Conservation (phyloP, 1,284 basidiomycete genomes). For the Exsudoporus floridanus region DNA sequence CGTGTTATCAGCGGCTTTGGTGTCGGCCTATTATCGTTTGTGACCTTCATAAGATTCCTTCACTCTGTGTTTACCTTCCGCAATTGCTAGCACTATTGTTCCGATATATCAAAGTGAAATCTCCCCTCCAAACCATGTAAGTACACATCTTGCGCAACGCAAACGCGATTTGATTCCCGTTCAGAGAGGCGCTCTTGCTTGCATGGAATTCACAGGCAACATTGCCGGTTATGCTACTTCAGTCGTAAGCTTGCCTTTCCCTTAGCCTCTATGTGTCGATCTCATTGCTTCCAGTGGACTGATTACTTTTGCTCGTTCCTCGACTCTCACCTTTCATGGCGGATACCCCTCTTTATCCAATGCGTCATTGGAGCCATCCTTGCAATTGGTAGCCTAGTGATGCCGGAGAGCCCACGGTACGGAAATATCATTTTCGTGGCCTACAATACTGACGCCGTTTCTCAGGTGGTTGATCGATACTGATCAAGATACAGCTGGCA, state of each 20-base stretch:
- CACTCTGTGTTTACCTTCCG: not conserved
- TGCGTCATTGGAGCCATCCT: conserved; percentile 86
- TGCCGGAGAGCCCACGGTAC: conserved; percentile 91
- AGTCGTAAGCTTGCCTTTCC: conserved; percentile 61
- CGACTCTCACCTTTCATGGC: conserved; percentile 80
- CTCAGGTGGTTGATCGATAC: conserved; percentile 89
- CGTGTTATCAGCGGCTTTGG: conserved; percentile 89
- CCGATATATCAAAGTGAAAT: conserved; percentile 98
- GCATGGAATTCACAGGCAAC: conserved; percentile 96
- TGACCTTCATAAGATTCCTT: conserved; percentile 14
- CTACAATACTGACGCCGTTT: conserved; percentile 4
- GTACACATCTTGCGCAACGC: conserved; percentile 30
- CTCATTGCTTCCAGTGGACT: conserved; percentile 66
- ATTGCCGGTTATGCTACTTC: conserved; percentile 94
- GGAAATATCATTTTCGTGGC: conserved; percentile 9
- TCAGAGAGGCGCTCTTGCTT: conserved; percentile 87
- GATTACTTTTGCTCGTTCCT: conserved; percentile 94
- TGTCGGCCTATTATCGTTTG: conserved; percentile 88
- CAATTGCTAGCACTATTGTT: conserved; percentile 76
- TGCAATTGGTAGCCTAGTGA: conserved; percentile 77
- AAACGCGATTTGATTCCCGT: conserved; percentile 9
- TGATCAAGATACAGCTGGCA: conserved; percentile 82
- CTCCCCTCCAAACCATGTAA: conserved; percentile 88
- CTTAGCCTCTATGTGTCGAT: not conserved
- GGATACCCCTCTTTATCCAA: conserved; percentile 84